A percentile compares a stretch with the other conserved stretches of the same genome.
Evolutionary conservation across 331 rosid species (phyloP).

Genomic region (Rhamnella rubrinervis): DNA sequence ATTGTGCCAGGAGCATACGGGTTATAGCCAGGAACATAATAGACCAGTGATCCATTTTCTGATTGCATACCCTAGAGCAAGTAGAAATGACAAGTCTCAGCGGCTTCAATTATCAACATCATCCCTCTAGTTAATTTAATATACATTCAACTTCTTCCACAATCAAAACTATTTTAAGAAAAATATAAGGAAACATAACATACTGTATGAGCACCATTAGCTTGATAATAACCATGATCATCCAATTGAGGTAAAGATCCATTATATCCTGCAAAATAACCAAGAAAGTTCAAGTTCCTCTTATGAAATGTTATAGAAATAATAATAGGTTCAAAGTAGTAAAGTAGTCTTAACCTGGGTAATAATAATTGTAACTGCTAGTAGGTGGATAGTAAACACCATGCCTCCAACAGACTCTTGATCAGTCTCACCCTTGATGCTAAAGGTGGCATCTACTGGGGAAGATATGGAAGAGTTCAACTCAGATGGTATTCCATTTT

Average conservation of each 20-base stretch:
- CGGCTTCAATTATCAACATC: neutral
- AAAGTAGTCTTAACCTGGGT: slow-evolving; percentile 24
- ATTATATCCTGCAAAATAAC: slow-evolving; percentile 35
- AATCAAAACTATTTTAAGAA: neutral
- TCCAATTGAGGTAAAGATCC: slow-evolving; percentile 34
- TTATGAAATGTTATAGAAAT: neutral
- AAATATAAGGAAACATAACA: slow-evolving; percentile 6
- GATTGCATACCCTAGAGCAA: slow-evolving; percentile 41
- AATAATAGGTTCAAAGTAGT: neutral
- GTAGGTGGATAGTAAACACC: slow-evolving; percentile 41
- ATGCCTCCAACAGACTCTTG: slow-evolving; percentile 43
- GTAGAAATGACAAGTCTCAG: neutral
- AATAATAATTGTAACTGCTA: slow-evolving; percentile 46
- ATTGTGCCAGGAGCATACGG: slow-evolving; percentile 35
- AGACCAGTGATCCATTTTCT: slow-evolving; percentile 33
- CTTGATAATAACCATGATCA: slow-evolving; percentile 19
- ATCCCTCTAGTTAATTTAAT: neutral
- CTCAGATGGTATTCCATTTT: slow-evolving; percentile 40
- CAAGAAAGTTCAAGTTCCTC: neutral
- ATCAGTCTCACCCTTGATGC: slow-evolving; percentile 53
- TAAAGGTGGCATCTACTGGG: slow-evolving; percentile 29
- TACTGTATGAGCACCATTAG: slow-evolving; percentile 37
- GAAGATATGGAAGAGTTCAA: slow-evolving; percentile 30
- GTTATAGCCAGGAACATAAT: slow-evolving; percentile 29
- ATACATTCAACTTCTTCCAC: neutral